Base-by-base conservation (phyloP, 306 rosid species). In the Prunus dulcis region DNA sequence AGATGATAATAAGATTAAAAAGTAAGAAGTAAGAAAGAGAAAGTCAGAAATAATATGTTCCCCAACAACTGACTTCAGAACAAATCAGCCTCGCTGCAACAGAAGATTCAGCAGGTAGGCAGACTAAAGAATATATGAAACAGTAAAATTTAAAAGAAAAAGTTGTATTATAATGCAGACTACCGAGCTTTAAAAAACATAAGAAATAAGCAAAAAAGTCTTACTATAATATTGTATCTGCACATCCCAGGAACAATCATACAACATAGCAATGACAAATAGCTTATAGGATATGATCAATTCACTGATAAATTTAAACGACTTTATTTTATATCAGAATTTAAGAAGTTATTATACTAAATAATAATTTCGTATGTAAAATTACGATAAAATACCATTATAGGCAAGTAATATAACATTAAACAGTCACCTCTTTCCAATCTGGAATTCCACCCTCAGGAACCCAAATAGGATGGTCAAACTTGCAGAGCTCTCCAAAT, bases 401-500 rank as follows among this genome's bases (percentile, higher is more conserved):
- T 78, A 84, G 87, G 82, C 74, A 88, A 78, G 80, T 76, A 85
- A 74, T 83, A 87, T 86, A 80, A 78, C 74, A 86, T 78, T 71
- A 90, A 93, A 88, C 79, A 60, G 89, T 95, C 98, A 95, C 98
- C 97, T 95, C 98, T 95, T 95, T 95, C 98, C 98, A 95, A 89
- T 92, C 96, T 86, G 96, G 97, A 85, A 95, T 95, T 95, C 98
- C 98, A 86, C 98, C 97, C 79, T 92, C 98, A 71, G 98, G 98
- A 92, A 95, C 98, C 98, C 98, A 95, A 90, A 90, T 84, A 92
- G 98, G 98, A 90, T 95, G 98, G 89, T 95, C 98, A 92, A 89
- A 95, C 86, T 85, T 95, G 98, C 98, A 95, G 96, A 83, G 83
- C 58, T 95, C 97, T 85, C 98, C 98, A 88, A 88, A 95, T 86